phyloP scores from a whole-genome alignment of 768 basidiomycete genomes.

The Dendrothele bispora region DNA sequence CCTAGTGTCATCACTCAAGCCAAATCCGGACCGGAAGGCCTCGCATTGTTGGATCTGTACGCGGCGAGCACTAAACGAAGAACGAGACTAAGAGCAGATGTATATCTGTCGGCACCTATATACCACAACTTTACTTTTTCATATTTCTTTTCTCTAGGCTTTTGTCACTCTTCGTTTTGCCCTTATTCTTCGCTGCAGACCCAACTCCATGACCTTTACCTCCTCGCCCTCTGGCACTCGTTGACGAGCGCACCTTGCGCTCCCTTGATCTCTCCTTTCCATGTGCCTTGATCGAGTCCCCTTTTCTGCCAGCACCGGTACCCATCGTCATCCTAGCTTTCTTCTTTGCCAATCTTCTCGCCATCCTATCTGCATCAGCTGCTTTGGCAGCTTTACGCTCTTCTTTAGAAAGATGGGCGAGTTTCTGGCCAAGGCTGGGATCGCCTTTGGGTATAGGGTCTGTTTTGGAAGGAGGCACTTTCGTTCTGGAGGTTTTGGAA shows the following conservation, averaged over 20 bases:
- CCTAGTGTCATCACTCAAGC: too few species aligned
- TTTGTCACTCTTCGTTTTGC: slow-evolving; percentile 54
- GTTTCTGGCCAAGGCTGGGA: slow-evolving; percentile 74
- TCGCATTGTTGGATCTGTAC: too few species aligned
- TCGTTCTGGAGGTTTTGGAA: slow-evolving; percentile 4
- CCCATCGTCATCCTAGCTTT: slow-evolving; percentile 61
- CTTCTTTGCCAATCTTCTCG: slow-evolving; percentile 88
- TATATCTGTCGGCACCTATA: too few species aligned
- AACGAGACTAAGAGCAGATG: too few species aligned
- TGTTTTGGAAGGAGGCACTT: slow-evolving; percentile 20
- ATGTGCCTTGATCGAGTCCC: slow-evolving; percentile 32
- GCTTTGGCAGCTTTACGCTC: slow-evolving; percentile 85
- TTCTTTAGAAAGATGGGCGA: slow-evolving; percentile 78
- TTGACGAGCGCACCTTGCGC: slow-evolving; percentile 37
- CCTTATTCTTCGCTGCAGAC: slow-evolving; percentile 14
- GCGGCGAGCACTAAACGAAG: too few species aligned
- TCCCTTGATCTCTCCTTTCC: slow-evolving; percentile 48
- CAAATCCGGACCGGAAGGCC: too few species aligned
- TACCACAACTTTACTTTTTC: too few species aligned
- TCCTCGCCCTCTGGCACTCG: slow-evolving; percentile 16
- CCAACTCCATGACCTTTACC: slow-evolving; percentile 30
- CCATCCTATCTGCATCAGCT: slow-evolving; percentile 75
- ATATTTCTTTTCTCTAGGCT: slow-evolving; percentile 52
- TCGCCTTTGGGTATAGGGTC: slow-evolving; percentile 70
- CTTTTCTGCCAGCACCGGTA: slow-evolving; percentile 20